Conservation (phyloP, 2,329 filamentous ascomycete genomes). For the Colletotrichum agaves region DNA sequence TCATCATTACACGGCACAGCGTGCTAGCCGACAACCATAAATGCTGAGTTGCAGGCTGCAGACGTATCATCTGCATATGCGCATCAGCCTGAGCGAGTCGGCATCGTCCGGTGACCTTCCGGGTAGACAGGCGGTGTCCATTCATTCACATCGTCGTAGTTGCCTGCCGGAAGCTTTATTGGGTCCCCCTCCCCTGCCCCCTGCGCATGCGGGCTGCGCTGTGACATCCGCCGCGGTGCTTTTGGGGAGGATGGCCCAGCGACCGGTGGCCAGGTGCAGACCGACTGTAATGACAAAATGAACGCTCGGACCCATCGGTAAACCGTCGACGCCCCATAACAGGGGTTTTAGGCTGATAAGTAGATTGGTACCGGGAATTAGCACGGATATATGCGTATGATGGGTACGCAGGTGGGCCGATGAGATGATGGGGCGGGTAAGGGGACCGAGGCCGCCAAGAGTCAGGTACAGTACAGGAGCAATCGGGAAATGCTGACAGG, state of each 20-base stretch:
- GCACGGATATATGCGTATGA: constrained; percentile 26
- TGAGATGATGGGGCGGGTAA: constrained; percentile 33
- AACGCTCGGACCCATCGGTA: not conserved
- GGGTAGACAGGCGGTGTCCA: not conserved
- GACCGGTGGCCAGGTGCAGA: not conserved
- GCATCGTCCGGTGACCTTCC: constrained; percentile 5
- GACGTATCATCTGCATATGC: not conserved
- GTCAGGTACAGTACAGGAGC: not conserved
- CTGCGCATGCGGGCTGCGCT: constrained; percentile 11
- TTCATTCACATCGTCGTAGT: not conserved
- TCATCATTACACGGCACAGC: no score
- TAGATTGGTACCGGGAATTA: constrained; percentile 30
- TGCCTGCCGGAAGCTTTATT: constrained; percentile 24
- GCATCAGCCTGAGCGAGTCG: not conserved
- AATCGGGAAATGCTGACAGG: constrained; percentile 14
- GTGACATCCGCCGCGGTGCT: constrained; percentile 19
- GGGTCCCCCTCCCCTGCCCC: not conserved
- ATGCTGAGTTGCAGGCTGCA: constrained; percentile 11
- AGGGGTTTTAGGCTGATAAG: constrained; percentile 23
- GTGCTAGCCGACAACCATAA: not conserved
- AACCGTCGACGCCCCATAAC: not conserved
- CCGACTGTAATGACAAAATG: not conserved
- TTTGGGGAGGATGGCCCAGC: not conserved
- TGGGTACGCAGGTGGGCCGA: constrained; percentile 18
- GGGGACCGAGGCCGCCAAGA: constrained; percentile 25